A percentile compares a stretch with the other conserved stretches of the same genome.
Evolutionary conservation across 2,329 filamentous ascomycete species (phyloP).

Genomic region (Apiospora koreana): DNA sequence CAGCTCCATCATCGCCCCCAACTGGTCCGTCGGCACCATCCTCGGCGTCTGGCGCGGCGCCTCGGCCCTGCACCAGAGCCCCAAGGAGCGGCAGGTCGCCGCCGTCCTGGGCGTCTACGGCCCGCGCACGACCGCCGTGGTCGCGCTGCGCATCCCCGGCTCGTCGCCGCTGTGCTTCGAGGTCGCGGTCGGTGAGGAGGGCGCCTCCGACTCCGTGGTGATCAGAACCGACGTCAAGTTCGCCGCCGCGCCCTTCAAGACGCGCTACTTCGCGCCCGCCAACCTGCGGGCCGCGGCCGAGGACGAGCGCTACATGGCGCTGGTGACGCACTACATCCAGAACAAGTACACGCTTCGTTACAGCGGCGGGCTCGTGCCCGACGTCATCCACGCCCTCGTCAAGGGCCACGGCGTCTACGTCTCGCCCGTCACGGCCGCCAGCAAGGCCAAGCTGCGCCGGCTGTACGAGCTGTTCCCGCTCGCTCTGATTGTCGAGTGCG

Average conservation of each 20-base stretch:
- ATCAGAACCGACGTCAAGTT: constrained; percentile 44
- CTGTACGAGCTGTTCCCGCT: constrained; percentile 62
- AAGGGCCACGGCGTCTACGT: constrained; percentile 65
- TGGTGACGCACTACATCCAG: constrained; percentile 52
- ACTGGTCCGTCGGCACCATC: constrained; percentile 62
- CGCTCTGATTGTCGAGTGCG: constrained; percentile 62
- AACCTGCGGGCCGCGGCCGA: constrained; percentile 61
- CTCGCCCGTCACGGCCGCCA: constrained; percentile 53
- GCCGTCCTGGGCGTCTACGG: constrained; percentile 56
- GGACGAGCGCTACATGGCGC: constrained; percentile 45
- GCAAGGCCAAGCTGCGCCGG: constrained; percentile 57
- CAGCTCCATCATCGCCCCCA: constrained; percentile 59
- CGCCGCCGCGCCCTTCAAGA: constrained; percentile 40
- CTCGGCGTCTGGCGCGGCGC: constrained; percentile 58
- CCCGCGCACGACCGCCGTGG: constrained; percentile 55
- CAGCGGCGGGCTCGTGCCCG: constrained; percentile 61
- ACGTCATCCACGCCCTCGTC: constrained; percentile 58
- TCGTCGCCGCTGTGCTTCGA: constrained; percentile 48
- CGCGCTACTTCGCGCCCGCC: constrained; percentile 63
- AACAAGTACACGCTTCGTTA: constrained; percentile 61
- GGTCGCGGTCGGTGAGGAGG: constrained; percentile 40
- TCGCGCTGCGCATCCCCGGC: constrained; percentile 53
- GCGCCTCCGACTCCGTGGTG: constrained; percentile 34
- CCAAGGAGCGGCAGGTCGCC: constrained; percentile 45
- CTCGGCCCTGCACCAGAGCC: constrained; percentile 43